Conservation (phyloP, 192 early-diverging fungal genomes). For the Rhizophagus prolifer region DNA sequence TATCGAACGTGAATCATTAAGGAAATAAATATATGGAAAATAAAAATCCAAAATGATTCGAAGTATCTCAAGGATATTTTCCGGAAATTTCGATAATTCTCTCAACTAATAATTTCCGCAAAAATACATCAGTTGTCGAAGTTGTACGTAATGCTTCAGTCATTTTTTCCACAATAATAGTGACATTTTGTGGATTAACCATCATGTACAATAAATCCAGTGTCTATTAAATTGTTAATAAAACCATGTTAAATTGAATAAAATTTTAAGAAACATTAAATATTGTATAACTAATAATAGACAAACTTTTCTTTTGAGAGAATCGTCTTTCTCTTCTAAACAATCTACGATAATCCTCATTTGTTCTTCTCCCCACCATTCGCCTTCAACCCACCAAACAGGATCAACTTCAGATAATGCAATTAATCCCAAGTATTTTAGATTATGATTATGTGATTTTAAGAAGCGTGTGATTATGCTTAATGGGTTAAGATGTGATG, state of each 20-base stretch:
- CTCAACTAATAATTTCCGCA: slow-evolving; percentile 2
- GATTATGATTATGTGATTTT: slow-evolving; percentile 47
- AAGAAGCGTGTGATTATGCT: slow-evolving; percentile 41
- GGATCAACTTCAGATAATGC: slow-evolving; percentile 41
- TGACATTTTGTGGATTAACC: slow-evolving; percentile 24
- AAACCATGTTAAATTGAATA: neutral
- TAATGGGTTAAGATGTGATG: slow-evolving; percentile 33
- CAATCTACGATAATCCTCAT: slow-evolving; percentile 29
- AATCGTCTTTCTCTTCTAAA: slow-evolving; percentile 29
- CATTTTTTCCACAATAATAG: slow-evolving; percentile 22
- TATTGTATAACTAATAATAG: neutral
- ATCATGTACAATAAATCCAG: slow-evolving; percentile 28
- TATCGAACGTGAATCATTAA: neutral
- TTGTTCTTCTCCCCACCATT: slow-evolving; percentile 29
- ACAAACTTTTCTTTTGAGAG: slow-evolving; percentile 21
- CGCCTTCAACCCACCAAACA: slow-evolving; percentile 22
- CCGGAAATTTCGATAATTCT: slow-evolving; percentile 13
- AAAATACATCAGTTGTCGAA: slow-evolving; percentile 14
- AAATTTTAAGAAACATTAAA: neutral
- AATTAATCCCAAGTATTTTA: slow-evolving; percentile 50
- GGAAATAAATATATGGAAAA: neutral
- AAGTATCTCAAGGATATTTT: slow-evolving; percentile 26
- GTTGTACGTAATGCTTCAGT: slow-evolving; percentile 5
- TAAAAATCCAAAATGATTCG: neutral
- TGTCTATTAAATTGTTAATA: neutral